Conservation (phyloP, 352 stramenopile genomes). For the Phytophthora quininea region DNA sequence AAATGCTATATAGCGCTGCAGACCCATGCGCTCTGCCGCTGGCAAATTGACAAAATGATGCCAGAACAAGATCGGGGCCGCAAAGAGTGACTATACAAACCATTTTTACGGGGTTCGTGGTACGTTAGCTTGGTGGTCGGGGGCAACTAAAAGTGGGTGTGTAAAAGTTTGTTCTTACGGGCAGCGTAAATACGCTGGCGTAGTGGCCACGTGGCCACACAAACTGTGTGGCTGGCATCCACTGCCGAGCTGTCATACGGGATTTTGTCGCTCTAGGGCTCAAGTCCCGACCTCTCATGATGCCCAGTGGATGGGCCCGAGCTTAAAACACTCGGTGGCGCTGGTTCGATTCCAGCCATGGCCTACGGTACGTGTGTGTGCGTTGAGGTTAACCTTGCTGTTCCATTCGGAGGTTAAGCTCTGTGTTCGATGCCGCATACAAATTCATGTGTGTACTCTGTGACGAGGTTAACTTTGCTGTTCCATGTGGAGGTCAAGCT, state of each 20-base stretch:
- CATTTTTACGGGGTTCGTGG: no score
- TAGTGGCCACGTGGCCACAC: no score
- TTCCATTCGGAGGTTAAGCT: slow-evolving; percentile 34
- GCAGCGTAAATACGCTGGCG: no score
- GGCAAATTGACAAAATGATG: neutral
- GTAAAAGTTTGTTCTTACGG: no score
- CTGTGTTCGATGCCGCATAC: slow-evolving; percentile 14
- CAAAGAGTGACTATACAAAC: no score
- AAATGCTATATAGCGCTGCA: neutral
- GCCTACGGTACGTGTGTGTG: slow-evolving; percentile 5
- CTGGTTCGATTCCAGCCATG: slow-evolving; percentile 3
- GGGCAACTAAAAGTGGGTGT: no score
- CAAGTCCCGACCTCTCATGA: no score
- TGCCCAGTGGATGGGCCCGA: neutral
- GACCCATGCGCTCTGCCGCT: neutral
- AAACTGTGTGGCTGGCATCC: no score
- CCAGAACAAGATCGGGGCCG: no score
- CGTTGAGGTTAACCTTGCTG: slow-evolving; percentile 30
- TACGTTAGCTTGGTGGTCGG: no score
- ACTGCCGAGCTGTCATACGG: no score
- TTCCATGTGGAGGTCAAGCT: slow-evolving; percentile 17
- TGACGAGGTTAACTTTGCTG: slow-evolving; percentile 13
- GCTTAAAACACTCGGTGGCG: slow-evolving; percentile 10
- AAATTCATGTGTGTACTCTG: slow-evolving; percentile 14
- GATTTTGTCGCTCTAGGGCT: no score